A percentile compares a stretch with the other conserved stretches of the same genome.
These are phyloP conservation scores for Persicaria maculosa DNA, from an alignment of 148 eudicot genomes.

Conservation along the genomic window DNA sequence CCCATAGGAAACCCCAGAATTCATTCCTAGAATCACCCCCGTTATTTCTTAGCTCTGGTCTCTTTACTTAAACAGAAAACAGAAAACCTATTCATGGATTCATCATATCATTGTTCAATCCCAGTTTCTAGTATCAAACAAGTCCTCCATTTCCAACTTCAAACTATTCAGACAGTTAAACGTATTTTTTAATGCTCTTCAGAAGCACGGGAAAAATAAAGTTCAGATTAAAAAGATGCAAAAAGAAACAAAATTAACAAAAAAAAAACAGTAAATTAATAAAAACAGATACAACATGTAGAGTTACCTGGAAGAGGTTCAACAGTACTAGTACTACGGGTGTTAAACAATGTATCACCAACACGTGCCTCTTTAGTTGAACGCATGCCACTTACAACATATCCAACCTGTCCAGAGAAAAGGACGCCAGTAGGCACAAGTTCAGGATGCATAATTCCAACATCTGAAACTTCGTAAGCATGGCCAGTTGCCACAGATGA, in stretches of 20 bases:
- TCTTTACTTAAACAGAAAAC: not conserved
- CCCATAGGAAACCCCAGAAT: not conserved
- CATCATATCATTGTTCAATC: not conserved
- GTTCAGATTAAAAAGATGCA: not conserved
- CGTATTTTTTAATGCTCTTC: not conserved
- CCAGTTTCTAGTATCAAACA: not conserved
- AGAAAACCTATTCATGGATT: not conserved
- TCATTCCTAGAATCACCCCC: not conserved
- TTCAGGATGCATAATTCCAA: slow-evolving; percentile 97
- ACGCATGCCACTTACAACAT: slow-evolving; percentile 93
- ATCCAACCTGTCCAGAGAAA: slow-evolving; percentile 93
- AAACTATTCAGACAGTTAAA: not conserved
- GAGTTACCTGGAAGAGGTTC: slow-evolving; percentile 86
- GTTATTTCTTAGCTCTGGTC: not conserved
- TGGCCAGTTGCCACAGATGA: slow-evolving; percentile 85
- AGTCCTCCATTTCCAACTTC: not conserved
- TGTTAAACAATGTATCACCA: slow-evolving; percentile 82
- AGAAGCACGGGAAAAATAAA: not conserved
- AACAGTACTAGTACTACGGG: slow-evolving; percentile 36
- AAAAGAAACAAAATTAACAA: not conserved
- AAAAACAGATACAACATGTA: not conserved
- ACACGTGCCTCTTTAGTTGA: slow-evolving; percentile 94
- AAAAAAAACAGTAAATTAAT: not conserved
- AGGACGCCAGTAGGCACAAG: slow-evolving; percentile 81
- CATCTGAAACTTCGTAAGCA: slow-evolving; percentile 78